Conservation (phyloP, 176 grass and related monocot species). For the Carex kokanica region DNA sequence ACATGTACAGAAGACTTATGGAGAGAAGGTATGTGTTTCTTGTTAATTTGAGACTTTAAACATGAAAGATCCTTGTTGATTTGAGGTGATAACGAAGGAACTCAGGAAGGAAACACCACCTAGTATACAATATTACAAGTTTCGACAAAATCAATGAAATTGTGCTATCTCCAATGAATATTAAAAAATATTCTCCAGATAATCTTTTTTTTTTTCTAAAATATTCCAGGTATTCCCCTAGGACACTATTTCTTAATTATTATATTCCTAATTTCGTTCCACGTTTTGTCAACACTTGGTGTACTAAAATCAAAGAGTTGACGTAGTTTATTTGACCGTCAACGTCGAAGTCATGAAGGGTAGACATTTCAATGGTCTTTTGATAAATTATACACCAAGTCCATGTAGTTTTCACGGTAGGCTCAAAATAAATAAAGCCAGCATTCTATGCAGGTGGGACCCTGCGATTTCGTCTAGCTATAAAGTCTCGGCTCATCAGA, state of each 20-base stretch:
- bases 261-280: neutral
- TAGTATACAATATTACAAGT: too few species aligned
- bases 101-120: too few species aligned
- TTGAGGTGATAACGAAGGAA: too few species aligned
- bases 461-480: neutral
- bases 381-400: neutral
- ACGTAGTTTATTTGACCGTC: neutral
- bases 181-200: neutral
- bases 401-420: neutral
- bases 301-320: neutral
- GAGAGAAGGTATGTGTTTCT: neutral
- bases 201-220: neutral
- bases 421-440: neutral
- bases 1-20: neutral
- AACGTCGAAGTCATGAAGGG: neutral
- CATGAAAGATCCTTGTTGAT: too few species aligned
- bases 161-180: neutral
- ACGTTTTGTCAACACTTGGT: neutral
- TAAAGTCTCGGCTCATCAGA: constrained; percentile 13
- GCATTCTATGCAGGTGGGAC: neutral
- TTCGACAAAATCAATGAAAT: neutral
- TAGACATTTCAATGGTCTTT: neutral
- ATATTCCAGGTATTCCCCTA: neutral
- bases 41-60: too few species aligned
- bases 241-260: neutral